Percentiles rank a stretch among this genome's conserved stretches.
These are phyloP conservation scores for Ascochyta pisi DNA, from an alignment of 2,329 filamentous ascomycete species.

Conservation along the genomic window DNA sequence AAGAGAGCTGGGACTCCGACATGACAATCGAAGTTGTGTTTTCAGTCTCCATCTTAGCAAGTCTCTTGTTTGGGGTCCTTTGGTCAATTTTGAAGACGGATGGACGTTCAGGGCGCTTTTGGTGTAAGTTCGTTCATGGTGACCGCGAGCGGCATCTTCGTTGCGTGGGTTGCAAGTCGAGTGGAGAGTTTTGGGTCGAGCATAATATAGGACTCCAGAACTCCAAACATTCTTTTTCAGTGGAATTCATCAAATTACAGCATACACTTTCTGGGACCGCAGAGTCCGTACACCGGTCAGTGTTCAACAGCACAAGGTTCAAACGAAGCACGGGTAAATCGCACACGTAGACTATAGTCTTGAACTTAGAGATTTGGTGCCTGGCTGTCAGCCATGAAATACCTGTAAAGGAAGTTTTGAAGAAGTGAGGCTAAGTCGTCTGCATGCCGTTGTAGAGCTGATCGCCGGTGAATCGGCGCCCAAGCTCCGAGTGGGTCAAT, in stretches of 20 bases:
- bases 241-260: too few relatives aligned
- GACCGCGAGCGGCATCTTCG: neutral
- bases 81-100: constrained; percentile 31
- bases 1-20: constrained; percentile 29
- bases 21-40: constrained; percentile 22
- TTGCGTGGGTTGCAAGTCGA: neutral
- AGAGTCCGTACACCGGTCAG: too few relatives aligned
- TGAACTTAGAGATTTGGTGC: too few relatives aligned
- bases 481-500: constrained; percentile 8
- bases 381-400: neutral
- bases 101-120: constrained; percentile 36
- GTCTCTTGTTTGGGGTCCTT: constrained; percentile 30
- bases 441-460: neutral
- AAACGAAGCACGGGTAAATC: too few relatives aligned
- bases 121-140: constrained; percentile 28
- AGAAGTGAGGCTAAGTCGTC: neutral
- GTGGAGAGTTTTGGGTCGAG: neutral
- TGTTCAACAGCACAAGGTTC: too few relatives aligned
- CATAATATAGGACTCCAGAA: neutral
- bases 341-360: too few relatives aligned
- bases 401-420: neutral
- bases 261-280: too few relatives aligned
- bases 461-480: constrained; percentile 11
- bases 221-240: too few relatives aligned
- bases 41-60: constrained; percentile 22